These are phyloP conservation scores for Thalassiosira pacifica DNA, from an alignment of 352 stramenopile species.

Conservation along the genomic window DNA sequence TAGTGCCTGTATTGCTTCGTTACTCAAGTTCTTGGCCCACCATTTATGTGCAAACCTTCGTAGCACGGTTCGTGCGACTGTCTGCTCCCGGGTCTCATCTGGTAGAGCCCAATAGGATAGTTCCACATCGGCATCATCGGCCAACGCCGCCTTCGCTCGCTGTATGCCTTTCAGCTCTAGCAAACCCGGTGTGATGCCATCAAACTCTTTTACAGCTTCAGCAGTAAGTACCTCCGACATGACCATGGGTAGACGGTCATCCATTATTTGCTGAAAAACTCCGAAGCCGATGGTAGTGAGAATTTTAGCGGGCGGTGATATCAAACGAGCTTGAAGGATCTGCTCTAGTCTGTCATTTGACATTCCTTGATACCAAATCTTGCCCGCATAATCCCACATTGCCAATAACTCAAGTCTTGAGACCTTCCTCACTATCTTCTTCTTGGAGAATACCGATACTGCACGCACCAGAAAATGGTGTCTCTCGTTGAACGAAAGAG, in stretches of 20 bases:
- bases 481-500: not conserved
- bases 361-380: constrained; percentile 16
- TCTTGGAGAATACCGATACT: too few relatives aligned
- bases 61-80: not conserved
- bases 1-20: not conserved
- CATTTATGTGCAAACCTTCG: too few relatives aligned
- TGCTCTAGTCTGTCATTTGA: not conserved
- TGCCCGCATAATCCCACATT: constrained; percentile 6
- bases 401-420: not conserved
- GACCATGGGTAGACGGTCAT: not conserved
- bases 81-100: constrained; percentile 2
- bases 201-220: not conserved
- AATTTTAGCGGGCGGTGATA: constrained; percentile 8
- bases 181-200: not conserved
- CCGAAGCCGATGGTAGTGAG: not conserved
- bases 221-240: not conserved
- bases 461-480: not conserved
- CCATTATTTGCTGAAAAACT: not conserved
- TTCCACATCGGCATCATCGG: constrained; percentile 31
- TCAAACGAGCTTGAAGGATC: not conserved
- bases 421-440: not conserved
- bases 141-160: constrained; percentile 4
- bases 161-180: not conserved
- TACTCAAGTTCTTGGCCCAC: too few relatives aligned
- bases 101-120: constrained; percentile 25